Conservation (phyloP, 495 filamentous ascomycete genomes). For the Tuber calosporum region DNA sequence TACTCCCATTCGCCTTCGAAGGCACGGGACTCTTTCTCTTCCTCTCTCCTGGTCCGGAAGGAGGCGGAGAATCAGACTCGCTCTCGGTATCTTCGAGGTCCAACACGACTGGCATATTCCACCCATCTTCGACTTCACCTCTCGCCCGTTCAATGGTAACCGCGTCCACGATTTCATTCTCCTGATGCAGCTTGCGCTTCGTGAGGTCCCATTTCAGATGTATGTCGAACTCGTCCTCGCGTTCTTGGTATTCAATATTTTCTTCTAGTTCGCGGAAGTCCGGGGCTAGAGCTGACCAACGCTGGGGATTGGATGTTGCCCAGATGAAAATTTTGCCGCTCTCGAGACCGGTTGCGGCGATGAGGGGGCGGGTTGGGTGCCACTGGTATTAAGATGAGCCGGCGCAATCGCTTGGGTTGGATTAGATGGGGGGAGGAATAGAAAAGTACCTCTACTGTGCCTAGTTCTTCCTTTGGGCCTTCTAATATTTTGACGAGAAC, state of each 20-base stretch:
- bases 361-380: slow-evolving; percentile 82
- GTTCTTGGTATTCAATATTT: slow-evolving; percentile 91
- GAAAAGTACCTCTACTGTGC: slow-evolving; percentile 61
- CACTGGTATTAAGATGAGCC: slow-evolving; percentile 47
- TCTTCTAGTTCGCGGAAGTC: slow-evolving; percentile 98
- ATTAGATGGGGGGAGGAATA: not conserved
- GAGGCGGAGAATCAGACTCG: slow-evolving; percentile 60
- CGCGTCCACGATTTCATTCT: slow-evolving; percentile 80
- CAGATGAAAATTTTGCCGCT: slow-evolving; percentile 84
- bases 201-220: slow-evolving; percentile 92
- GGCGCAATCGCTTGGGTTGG: not conserved
- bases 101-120: slow-evolving; percentile 79
- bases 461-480: slow-evolving; percentile 87
- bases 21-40: slow-evolving; percentile 29
- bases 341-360: slow-evolving; percentile 85
- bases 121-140: slow-evolving; percentile 55
- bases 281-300: slow-evolving; percentile 92
- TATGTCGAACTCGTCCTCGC: slow-evolving; percentile 96
- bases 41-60: slow-evolving; percentile 19
- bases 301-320: slow-evolving; percentile 84
- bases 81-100: slow-evolving; percentile 66
- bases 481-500: slow-evolving; percentile 93
- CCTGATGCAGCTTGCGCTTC: slow-evolving; percentile 76
- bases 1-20: not conserved
- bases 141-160: slow-evolving; percentile 64